Evolutionary conservation across 1,284 basidiomycete genomes (phyloP).

Genomic region (Heterobasidion irregulare): DNA sequence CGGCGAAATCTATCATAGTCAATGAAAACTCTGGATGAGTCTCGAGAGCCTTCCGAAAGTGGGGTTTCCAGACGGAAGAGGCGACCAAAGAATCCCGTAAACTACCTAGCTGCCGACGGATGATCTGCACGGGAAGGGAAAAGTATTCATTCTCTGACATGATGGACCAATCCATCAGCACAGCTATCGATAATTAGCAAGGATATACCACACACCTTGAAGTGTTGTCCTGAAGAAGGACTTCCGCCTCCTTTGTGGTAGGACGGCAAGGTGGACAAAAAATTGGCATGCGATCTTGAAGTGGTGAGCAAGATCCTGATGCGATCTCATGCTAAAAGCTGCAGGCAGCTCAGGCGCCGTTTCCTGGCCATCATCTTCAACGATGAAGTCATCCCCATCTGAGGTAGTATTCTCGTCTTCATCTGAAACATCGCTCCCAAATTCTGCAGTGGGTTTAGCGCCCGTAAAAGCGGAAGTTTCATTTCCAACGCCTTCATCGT

Average conservation of each 20-base stretch:
- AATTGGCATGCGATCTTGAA: conserved; percentile 85
- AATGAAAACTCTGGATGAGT: conserved; percentile 58
- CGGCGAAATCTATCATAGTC: conserved; percentile 40
- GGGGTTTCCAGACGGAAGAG: conserved; percentile 71
- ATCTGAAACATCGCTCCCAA: conserved; percentile 4
- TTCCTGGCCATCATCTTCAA: conserved; percentile 54
- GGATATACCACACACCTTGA: conserved; percentile 33
- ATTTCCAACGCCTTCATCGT: conserved; percentile 1
- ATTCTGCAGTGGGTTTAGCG: conserved; percentile 5
- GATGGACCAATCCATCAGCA: neutral
- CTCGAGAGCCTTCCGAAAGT: conserved; percentile 59
- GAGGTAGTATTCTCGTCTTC: conserved; percentile 21
- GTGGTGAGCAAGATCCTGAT: conserved; percentile 66
- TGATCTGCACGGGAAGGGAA: conserved; percentile 51
- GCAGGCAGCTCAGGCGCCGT: conserved; percentile 47
- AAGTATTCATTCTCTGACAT: conserved; percentile 58
- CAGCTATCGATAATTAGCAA: neutral
- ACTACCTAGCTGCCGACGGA: conserved; percentile 58
- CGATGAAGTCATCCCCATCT: conserved; percentile 55
- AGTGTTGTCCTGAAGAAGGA: conserved; percentile 46
- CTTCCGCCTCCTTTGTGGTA: conserved; percentile 38
- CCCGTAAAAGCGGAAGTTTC: conserved; percentile 21
- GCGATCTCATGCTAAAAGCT: conserved; percentile 70
- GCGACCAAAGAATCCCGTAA: conserved; percentile 65
- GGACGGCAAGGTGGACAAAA: conserved; percentile 72